phyloP scores from a whole-genome alignment of 2,329 filamentous ascomycete species.

The Neocucurbitaria cava region DNA sequence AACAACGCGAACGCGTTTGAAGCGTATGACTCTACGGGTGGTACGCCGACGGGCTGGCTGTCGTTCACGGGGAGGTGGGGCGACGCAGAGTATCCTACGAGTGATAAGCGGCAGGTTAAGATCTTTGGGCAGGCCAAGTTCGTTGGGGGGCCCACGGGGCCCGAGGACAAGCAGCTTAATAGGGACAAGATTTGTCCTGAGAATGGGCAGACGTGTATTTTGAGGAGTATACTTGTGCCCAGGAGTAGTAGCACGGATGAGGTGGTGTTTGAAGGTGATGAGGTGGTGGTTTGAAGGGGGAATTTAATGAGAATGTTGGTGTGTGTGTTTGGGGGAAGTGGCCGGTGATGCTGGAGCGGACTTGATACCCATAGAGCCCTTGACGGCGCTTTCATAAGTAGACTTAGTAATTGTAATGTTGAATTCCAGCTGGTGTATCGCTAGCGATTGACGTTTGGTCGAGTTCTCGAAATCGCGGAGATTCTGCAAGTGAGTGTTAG shows the following conservation, averaged over 20 bases:
- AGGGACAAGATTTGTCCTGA: conserved; percentile 65
- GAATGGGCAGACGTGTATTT: conserved; percentile 54
- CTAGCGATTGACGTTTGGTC: not conserved
- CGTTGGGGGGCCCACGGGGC: conserved; percentile 66
- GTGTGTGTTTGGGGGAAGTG: no score
- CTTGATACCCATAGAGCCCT: conserved; percentile 7
- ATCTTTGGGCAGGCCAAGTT: conserved; percentile 58
- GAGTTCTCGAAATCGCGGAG: not conserved
- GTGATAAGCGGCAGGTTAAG: conserved; percentile 57
- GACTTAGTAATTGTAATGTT: conserved; percentile 2
- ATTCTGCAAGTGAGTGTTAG: not conserved
- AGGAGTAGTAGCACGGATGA: conserved; percentile 18
- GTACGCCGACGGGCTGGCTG: conserved; percentile 61
- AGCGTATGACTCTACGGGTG: conserved; percentile 57
- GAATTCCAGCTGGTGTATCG: not conserved
- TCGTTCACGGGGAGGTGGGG: conserved; percentile 68
- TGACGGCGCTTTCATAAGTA: conserved; percentile 1
- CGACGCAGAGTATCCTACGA: conserved; percentile 64
- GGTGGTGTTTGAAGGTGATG: conserved; percentile 12
- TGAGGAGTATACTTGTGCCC: conserved; percentile 51
- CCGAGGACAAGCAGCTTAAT: conserved; percentile 65
- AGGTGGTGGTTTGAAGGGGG: conserved; percentile 7
- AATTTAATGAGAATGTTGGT: not conserved
- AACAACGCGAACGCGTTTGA: conserved; percentile 55
- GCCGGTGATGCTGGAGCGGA: not conserved